Conservation (phyloP, 1,284 basidiomycete species). For the Cutaneotrichosporon sp. region DNA sequence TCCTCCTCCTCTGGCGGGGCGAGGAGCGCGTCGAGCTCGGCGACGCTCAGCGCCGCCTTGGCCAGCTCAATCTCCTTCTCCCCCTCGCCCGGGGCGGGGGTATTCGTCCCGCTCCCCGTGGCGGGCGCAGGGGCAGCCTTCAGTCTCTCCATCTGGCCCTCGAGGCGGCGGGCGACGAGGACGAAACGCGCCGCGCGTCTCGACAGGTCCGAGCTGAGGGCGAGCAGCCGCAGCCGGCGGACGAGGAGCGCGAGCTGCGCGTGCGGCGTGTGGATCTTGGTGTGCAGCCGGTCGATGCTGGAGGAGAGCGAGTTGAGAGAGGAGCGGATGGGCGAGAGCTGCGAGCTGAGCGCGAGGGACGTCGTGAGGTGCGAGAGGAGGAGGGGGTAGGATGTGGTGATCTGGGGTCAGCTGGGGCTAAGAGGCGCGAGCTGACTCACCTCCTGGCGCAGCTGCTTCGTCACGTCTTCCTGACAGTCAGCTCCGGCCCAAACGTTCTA, state of each 20-base stretch:
- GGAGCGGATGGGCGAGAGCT: slow-evolving; percentile 47
- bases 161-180: slow-evolving; percentile 72
- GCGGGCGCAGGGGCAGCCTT: slow-evolving; percentile 36
- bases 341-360: slow-evolving; percentile 64
- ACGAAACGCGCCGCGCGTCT: slow-evolving; percentile 80
- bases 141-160: slow-evolving; percentile 74
- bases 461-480: slow-evolving; percentile 80
- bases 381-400: slow-evolving; percentile 53
- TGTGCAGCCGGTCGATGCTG: slow-evolving; percentile 64
- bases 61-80: slow-evolving; percentile 82
- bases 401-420: slow-evolving; percentile 59
- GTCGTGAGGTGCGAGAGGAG: slow-evolving; percentile 59
- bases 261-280: slow-evolving; percentile 81
- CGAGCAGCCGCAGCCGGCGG: slow-evolving; percentile 69
- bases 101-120: slow-evolving; percentile 19
- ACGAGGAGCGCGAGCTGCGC: slow-evolving; percentile 70
- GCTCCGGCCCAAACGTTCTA: too few relatives aligned
- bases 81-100: slow-evolving; percentile 51
- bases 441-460: slow-evolving; percentile 78
- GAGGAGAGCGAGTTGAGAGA: slow-evolving; percentile 39
- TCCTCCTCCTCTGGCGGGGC: neutral
- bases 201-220: slow-evolving; percentile 77
- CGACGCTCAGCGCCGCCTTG: slow-evolving; percentile 85
- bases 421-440: slow-evolving; percentile 62
- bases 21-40: slow-evolving; percentile 63